Percentiles rank a stretch among this genome's conserved stretches.
These are phyloP conservation scores for Auriculariales sp. DNA, from an alignment of 768 basidiomycete species.

Conservation along the genomic window DNA sequence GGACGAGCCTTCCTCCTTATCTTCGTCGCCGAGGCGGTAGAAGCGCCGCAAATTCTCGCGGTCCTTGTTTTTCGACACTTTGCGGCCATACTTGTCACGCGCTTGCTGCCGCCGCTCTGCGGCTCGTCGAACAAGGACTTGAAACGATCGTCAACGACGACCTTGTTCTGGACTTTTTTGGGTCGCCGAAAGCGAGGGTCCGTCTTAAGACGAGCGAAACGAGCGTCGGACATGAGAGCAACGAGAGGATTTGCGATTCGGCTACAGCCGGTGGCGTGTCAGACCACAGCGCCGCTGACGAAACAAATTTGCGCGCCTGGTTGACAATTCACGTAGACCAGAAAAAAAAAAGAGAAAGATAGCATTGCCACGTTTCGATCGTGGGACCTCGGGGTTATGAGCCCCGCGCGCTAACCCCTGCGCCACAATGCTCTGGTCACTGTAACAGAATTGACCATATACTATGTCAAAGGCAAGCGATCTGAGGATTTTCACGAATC, in stretches of 20 bases:
- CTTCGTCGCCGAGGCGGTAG: slow-evolving; percentile 47
- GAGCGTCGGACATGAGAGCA: slow-evolving; percentile 80
- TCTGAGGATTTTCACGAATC: too few species aligned
- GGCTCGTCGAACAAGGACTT: slow-evolving; percentile 52
- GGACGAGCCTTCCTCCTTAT: slow-evolving; percentile 19
- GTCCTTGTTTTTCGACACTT: slow-evolving; percentile 50
- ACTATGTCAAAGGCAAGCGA: too few species aligned
- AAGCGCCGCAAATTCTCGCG: slow-evolving; percentile 65
- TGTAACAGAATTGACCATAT: too few species aligned
- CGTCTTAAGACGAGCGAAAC: slow-evolving; percentile 74
- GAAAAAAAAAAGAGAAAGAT: too few species aligned
- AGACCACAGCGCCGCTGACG: too few species aligned
- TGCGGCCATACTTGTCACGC: slow-evolving; percentile 87
- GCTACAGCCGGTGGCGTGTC: too few species aligned
- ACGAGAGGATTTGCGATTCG: too few species aligned
- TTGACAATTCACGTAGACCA: too few species aligned
- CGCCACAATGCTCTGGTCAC: slow-evolving; percentile 2
- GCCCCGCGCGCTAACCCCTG: slow-evolving; percentile 4
- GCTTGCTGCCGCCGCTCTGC: slow-evolving; percentile 27
- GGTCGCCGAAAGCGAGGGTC: slow-evolving; percentile 89
- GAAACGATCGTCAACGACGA: slow-evolving; percentile 87
- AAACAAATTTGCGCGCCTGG: too few species aligned
- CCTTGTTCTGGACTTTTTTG: slow-evolving; percentile 65
- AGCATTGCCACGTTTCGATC: slow-evolving; percentile 3
- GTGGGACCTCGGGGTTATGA: slow-evolving; percentile 4